Evolutionary conservation across 192 early-diverging fungal species (phyloP), one percentile per base, ranked within the genome.

Genomic region (Globomyces pollinis-pini): DNA sequence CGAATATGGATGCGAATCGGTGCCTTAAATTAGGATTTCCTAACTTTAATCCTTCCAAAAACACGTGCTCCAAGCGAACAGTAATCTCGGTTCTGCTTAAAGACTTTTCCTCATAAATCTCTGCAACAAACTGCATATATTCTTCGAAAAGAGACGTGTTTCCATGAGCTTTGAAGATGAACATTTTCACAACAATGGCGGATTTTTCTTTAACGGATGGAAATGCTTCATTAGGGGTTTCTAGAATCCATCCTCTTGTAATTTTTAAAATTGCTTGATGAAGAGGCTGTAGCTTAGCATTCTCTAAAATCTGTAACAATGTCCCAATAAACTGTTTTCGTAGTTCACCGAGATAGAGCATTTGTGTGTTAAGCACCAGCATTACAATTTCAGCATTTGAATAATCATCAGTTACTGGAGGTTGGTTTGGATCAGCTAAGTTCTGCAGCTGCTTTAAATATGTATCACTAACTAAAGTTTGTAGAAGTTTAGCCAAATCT

Each of bases 151-250:
- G 70, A 29, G 71, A 72, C 16, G 79, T 69, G 45, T 88, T 86
- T 2, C 78, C 78, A 1, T 83, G 74, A 15, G 68, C 76, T 66
- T 94, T 91, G 47, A 92, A 79, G 18, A 78, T 70, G 85, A 97
- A 87, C 89, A 99, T 89, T 59, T 87, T 88, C 13, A 88, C 79
- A 70, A 94, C 76, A n/a, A 99, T 72, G 52, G 85, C 88, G 4
- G 93, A 87, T 68, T 98, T 97, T 58, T 99, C 97, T 69, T 94
- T 95, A 57, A 90, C 80, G 3, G 97, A 96, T 1, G 97, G 97
- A 72, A 96, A 96, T 1, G 87, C 75, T 47, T 94, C 91, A 5
- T 65, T 68, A 47, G 75, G 74, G 21, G 81, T 74, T n/a, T 78
- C 81, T 34, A 88, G 68, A 1, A 98, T 80, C 97, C 97, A 99